Percentiles rank a stretch among this genome's conserved stretches.
These are phyloP conservation scores for Friedmanniomyces endolithicus DNA, from an alignment of 495 filamentous ascomycete genomes.

Conservation along the genomic window DNA sequence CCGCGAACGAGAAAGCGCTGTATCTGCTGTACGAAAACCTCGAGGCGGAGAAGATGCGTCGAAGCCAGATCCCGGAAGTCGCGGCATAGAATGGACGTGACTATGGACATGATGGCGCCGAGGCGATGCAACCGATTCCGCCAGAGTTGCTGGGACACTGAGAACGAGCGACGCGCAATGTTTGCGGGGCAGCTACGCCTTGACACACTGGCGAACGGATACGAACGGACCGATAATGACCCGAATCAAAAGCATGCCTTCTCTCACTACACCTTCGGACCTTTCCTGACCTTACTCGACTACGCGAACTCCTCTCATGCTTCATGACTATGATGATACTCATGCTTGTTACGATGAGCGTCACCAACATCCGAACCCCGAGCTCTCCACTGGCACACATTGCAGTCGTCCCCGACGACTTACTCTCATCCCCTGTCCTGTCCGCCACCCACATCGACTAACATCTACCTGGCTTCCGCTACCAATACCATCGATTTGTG, in stretches of 20 bases:
- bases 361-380: background rate
- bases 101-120: background rate
- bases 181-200: background rate
- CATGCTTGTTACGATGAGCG: background rate
- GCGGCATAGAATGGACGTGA: conserved; percentile 12
- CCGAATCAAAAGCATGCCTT: background rate
- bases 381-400: background rate
- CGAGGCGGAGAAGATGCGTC: conserved; percentile 94
- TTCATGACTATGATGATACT: background rate
- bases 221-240: background rate
- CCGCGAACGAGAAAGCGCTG: conserved; percentile 86
- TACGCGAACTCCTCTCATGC: background rate
- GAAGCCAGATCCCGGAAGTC: conserved; percentile 57
- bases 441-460: background rate
- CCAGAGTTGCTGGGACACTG: conserved; percentile 8
- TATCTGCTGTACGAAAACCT: conserved; percentile 97
- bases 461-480: background rate
- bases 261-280: background rate
- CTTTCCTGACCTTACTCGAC: background rate
- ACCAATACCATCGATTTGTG: background rate
- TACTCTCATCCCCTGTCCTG: background rate
- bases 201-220: background rate
- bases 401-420: background rate
- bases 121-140: background rate
- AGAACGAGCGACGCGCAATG: background rate